Conservation (phyloP, 2,329 filamentous ascomycete species). For the Chaetomium globosum region DNA sequence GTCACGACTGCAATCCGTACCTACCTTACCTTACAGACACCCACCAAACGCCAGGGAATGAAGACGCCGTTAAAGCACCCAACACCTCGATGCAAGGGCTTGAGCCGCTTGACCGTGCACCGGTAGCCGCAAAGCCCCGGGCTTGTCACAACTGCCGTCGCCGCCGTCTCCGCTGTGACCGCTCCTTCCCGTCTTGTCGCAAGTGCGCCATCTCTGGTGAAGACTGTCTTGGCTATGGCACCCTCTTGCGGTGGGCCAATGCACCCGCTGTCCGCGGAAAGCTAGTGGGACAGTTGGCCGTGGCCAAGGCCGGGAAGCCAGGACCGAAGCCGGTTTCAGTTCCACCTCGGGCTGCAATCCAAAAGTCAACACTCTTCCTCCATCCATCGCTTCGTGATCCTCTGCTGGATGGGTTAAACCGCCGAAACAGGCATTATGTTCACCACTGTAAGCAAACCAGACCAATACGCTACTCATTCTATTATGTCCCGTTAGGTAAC, state of each 20-base stretch:
- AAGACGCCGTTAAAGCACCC: constrained; percentile 2
- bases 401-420: constrained; percentile 56
- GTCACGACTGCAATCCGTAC: too few species aligned
- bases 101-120: constrained; percentile 5
- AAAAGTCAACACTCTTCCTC: not conserved
- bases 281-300: constrained; percentile 38
- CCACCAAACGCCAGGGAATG: constrained; percentile 11
- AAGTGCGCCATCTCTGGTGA: constrained; percentile 60
- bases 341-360: not conserved
- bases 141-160: constrained; percentile 65
- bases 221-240: constrained; percentile 64
- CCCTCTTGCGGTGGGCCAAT: constrained; percentile 61
- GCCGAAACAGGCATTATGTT: constrained; percentile 51
- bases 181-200: constrained; percentile 60
- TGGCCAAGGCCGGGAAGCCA: not conserved
- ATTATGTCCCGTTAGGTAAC: too few species aligned
- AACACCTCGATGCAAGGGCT: constrained; percentile 19
- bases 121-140: constrained; percentile 32
- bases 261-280: constrained; percentile 55
- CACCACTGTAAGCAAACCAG: constrained; percentile 50
- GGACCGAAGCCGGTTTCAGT: not conserved
- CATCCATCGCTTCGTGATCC: constrained; percentile 54
- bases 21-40: too few species aligned
- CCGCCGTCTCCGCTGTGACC: constrained; percentile 63
- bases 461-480: too few species aligned